phyloP scores from a whole-genome alignment of 371 early-diverging fungal genomes.

The Apophysomyces ossiformis region DNA sequence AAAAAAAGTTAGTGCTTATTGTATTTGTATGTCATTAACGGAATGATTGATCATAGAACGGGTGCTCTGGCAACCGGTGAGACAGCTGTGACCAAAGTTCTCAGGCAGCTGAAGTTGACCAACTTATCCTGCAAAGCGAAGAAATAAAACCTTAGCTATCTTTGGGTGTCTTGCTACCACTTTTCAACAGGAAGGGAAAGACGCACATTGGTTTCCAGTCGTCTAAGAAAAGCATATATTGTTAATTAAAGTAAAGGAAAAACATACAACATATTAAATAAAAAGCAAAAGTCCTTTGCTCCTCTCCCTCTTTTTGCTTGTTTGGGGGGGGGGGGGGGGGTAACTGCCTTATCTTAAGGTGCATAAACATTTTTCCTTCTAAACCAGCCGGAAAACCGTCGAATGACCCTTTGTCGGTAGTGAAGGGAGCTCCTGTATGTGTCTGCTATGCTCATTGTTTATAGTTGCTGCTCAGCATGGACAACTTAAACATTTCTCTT shows the following conservation, averaged over 20 bases:
- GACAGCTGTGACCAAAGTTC: too few species aligned
- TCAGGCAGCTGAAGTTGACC: too few species aligned
- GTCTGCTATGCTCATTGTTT: background rate
- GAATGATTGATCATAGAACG: too few species aligned
- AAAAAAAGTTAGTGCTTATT: too few species aligned
- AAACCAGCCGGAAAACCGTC: constrained; percentile 10
- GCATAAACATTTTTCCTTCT: constrained; percentile 1
- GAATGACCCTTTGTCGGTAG: constrained; percentile 13
- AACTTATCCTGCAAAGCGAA: too few species aligned
- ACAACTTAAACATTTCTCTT: background rate
- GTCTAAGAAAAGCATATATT: background rate
- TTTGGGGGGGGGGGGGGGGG: too few species aligned
- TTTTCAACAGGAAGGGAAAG: too few species aligned
- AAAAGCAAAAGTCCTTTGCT: constrained; percentile 3
- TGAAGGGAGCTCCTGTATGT: background rate
- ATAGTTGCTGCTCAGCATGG: constrained; percentile 3
- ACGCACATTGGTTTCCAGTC: too few species aligned
- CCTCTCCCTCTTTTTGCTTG: constrained; percentile 1
- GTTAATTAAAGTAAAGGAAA: background rate
- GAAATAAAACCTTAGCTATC: too few species aligned
- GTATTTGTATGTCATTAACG: too few species aligned
- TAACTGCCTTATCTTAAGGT: background rate
- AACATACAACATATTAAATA: constrained; percentile 7
- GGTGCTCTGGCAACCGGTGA: too few species aligned
- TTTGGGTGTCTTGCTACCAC: too few species aligned